phyloP scores from a whole-genome alignment of 441 rosid genomes.

The Euphorbia schlechtendalii region DNA sequence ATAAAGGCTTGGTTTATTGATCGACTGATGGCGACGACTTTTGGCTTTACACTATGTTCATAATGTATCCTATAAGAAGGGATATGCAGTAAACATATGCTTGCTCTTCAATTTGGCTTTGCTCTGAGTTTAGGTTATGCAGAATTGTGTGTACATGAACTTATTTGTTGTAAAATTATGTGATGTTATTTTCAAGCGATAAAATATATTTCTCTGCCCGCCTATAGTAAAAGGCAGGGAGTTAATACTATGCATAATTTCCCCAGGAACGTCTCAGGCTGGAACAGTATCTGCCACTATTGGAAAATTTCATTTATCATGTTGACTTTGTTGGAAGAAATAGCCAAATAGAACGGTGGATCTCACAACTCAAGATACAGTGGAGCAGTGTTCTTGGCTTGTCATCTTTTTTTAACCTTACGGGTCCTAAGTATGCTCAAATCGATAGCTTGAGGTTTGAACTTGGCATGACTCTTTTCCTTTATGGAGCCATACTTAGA shows the following conservation, averaged over 20 bases:
- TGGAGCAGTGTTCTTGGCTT: constrained; percentile 61
- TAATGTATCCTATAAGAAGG: no score
- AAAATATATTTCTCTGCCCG: neutral
- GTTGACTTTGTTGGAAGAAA: constrained; percentile 32
- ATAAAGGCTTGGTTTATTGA: no score
- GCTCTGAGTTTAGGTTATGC: neutral
- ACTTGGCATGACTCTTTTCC: constrained; percentile 54
- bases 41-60: neutral
- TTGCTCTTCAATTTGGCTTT: neutral
- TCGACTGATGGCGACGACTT: no score
- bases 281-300: constrained; percentile 55
- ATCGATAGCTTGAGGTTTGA: constrained; percentile 55
- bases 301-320: constrained; percentile 54
- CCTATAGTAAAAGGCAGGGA: constrained; percentile 1
- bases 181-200: constrained; percentile 1
- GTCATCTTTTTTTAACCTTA: constrained; percentile 44
- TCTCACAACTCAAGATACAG: constrained; percentile 53
- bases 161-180: neutral
- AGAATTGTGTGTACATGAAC: neutral
- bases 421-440: constrained; percentile 50
- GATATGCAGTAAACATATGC: neutral
- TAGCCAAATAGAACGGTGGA: constrained; percentile 27
- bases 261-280: constrained; percentile 57
- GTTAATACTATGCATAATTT: constrained; percentile 11
- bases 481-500: constrained; percentile 51